Conservation (phyloP, 768 basidiomycete species). For the Boletus reticuloceps region DNA sequence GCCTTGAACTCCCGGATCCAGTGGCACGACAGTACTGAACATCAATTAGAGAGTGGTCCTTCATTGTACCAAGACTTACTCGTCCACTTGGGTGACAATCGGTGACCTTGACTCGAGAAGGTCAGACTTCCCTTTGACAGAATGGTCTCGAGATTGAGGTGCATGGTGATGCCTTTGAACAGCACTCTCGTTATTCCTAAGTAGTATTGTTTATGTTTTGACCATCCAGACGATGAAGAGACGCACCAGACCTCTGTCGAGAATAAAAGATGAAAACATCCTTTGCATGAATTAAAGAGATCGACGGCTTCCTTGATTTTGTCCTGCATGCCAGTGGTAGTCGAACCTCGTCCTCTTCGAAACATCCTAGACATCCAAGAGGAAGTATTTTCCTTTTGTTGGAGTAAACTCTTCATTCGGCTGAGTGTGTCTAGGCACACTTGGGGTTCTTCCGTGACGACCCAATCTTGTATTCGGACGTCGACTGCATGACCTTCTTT, state of each 20-base stretch:
- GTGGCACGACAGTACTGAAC: neutral
- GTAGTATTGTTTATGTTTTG: too few relatives aligned
- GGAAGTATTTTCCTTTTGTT: neutral
- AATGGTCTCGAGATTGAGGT: neutral
- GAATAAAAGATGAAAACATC: neutral
- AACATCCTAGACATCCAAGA: neutral
- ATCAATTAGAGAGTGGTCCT: neutral
- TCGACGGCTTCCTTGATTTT: conserved; percentile 2
- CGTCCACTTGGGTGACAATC: too few relatives aligned
- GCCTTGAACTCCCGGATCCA: neutral
- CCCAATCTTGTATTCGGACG: neutral
- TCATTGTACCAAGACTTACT: neutral
- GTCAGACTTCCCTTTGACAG: neutral
- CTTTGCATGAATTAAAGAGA: neutral
- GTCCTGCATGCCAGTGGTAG: neutral
- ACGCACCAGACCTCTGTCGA: conserved; percentile 1
- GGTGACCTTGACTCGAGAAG: neutral
- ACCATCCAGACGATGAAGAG: neutral
- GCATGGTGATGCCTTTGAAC: neutral
- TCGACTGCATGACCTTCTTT: neutral
- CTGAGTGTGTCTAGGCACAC: neutral
- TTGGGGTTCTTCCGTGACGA: neutral
- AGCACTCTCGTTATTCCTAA: neutral
- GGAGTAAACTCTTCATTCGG: neutral
- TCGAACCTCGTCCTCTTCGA: neutral